Percentiles rank a stretch among this genome's conserved stretches.
These are phyloP conservation scores for Daphne laureola DNA, from an alignment of 441 rosid species.

Conservation along the genomic window DNA sequence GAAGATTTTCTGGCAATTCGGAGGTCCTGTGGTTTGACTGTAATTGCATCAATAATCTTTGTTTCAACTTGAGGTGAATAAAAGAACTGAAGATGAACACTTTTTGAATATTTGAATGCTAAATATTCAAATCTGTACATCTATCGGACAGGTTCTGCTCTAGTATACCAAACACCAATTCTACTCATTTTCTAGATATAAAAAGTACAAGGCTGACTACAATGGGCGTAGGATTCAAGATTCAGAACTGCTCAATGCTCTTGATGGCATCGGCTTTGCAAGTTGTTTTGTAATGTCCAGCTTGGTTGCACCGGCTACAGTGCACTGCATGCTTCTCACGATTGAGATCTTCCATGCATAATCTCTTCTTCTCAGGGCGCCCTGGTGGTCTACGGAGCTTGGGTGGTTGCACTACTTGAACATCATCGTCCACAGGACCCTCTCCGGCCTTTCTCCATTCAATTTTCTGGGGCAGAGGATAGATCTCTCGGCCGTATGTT, in stretches of 20 bases:
- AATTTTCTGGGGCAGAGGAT: conserved; percentile 28
- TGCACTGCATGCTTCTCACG: conserved; percentile 48
- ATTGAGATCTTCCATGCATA: conserved; percentile 35
- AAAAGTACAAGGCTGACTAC: too few relatives aligned
- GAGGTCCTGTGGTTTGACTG: too few relatives aligned
- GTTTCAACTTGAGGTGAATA: too few relatives aligned
- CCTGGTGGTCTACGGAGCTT: conserved; percentile 46
- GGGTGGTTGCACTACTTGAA: conserved; percentile 40
- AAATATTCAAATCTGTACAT: too few relatives aligned
- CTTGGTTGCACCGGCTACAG: conserved; percentile 50
- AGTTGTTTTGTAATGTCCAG: conserved; percentile 55
- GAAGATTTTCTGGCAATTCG: too few relatives aligned
- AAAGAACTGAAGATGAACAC: too few relatives aligned
- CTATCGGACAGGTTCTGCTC: not conserved
- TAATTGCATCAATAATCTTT: too few relatives aligned
- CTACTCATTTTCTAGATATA: not conserved
- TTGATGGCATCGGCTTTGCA: conserved; percentile 39
- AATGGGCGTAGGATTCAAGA: not conserved
- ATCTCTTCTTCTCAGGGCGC: conserved; percentile 52
- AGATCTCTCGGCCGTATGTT: conserved; percentile 33
- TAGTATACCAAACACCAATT: not conserved
- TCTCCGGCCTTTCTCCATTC: conserved; percentile 33
- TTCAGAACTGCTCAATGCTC: conserved; percentile 36
- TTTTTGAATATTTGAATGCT: too few relatives aligned
- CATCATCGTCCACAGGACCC: conserved; percentile 18